Evolutionary conservation across 306 rosid species (phyloP).

Genomic region (Clitoria ternatea): DNA sequence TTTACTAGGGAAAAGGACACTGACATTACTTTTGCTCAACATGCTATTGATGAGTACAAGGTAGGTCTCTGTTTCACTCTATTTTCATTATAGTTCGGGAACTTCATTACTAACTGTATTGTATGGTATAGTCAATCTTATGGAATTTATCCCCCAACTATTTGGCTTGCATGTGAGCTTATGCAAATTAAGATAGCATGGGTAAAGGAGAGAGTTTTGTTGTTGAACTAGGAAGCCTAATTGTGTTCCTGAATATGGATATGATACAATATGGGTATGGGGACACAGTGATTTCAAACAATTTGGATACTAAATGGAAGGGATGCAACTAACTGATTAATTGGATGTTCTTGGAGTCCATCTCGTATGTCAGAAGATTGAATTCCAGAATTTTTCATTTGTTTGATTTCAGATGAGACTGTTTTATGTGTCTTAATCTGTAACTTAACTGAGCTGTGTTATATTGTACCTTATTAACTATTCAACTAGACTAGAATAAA

Average conservation of each 20-base stretch:
- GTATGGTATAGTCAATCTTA: neutral
- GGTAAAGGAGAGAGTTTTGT: neutral
- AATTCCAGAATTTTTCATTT: neutral
- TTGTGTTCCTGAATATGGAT: neutral
- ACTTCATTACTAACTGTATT: neutral
- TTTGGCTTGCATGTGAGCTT: neutral
- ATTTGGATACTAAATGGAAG: neutral
- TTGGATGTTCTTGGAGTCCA: neutral
- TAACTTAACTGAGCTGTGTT: neutral
- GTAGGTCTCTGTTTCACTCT: slow-evolving; percentile 34
- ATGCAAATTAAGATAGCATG: slow-evolving; percentile 4
- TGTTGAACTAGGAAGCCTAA: slow-evolving; percentile 8
- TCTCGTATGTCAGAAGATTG: neutral
- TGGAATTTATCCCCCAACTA: neutral
- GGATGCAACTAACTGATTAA: slow-evolving; percentile 7
- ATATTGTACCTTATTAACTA: neutral
- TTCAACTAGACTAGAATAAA: no score
- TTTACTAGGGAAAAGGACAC: slow-evolving; percentile 89
- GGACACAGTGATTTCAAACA: neutral
- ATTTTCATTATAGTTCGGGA: neutral
- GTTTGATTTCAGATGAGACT: slow-evolving; percentile 11
- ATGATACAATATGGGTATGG: neutral
- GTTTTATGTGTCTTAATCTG: neutral
- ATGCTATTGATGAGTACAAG: slow-evolving; percentile 92
- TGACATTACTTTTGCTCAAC: slow-evolving; percentile 91